These are phyloP conservation scores for Botrytis aclada DNA, from an alignment of 2,329 filamentous ascomycete genomes.

Conservation along the genomic window DNA sequence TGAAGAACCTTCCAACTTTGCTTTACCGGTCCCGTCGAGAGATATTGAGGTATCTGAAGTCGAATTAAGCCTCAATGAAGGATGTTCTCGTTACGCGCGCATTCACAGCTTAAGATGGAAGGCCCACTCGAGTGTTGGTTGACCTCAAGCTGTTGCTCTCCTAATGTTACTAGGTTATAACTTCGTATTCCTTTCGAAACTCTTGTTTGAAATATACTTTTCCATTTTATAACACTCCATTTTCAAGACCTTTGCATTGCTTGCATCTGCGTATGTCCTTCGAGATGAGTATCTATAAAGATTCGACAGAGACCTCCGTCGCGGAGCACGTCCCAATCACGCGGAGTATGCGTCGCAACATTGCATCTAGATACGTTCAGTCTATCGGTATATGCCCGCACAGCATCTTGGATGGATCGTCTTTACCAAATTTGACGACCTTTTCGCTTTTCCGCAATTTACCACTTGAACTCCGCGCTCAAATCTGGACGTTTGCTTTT, in stretches of 20 bases:
- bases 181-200: too few species aligned
- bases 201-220: not conserved
- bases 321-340: not conserved
- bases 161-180: not conserved
- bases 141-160: not conserved
- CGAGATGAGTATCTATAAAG: not conserved
- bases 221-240: not conserved
- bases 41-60: not conserved
- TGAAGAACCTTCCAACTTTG: not conserved
- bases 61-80: not conserved
- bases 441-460: conserved; percentile 7
- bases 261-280: not conserved
- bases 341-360: not conserved
- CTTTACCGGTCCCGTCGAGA: not conserved
- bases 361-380: conserved; percentile 3
- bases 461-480: conserved; percentile 4
- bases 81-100: not conserved
- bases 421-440: not conserved
- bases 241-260: not conserved
- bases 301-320: not conserved
- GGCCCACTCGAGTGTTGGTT: not conserved
- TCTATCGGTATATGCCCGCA: conserved; percentile 1
- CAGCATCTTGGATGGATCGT: not conserved
- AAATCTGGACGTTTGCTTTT: conserved; percentile 1
- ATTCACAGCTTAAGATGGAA: not conserved